phyloP scores from a whole-genome alignment of 176 grass and related monocot genomes.

The Aegilops umbellulata region DNA sequence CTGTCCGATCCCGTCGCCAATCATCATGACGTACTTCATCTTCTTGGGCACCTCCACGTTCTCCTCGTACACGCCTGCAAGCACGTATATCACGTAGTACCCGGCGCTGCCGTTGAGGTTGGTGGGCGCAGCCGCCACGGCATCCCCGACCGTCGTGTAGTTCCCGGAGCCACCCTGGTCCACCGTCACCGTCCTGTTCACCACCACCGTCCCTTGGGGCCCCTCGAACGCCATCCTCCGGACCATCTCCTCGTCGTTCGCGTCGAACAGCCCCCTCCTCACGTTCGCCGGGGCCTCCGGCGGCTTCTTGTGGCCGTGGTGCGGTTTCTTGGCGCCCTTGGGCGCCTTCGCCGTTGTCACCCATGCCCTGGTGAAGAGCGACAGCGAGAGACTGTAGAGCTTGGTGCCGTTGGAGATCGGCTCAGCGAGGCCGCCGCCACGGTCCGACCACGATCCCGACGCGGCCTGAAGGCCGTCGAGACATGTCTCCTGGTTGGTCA shows the following conservation, averaged over 20 bases:
- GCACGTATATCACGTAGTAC: slow-evolving; percentile 80
- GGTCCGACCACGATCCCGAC: slow-evolving; percentile 35
- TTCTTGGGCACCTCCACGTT: slow-evolving; percentile 66
- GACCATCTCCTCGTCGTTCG: slow-evolving; percentile 38
- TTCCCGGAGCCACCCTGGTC: slow-evolving; percentile 54
- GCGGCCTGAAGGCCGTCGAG: slow-evolving; percentile 57
- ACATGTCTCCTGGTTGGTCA: slow-evolving; percentile 93
- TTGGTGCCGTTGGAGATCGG: slow-evolving; percentile 60
- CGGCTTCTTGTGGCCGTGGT: slow-evolving; percentile 24
- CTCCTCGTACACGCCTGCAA: slow-evolving; percentile 74
- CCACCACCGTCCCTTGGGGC: slow-evolving; percentile 41
- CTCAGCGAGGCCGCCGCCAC: slow-evolving; percentile 37
- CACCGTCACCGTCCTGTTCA: slow-evolving; percentile 52
- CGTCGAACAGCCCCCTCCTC: slow-evolving; percentile 44
- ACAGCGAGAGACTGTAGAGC: slow-evolving; percentile 78
- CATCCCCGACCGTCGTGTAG: slow-evolving; percentile 57
- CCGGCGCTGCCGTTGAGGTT: slow-evolving; percentile 64
- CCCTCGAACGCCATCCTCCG: slow-evolving; percentile 32
- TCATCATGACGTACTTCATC: slow-evolving; percentile 85
- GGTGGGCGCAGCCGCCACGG: slow-evolving; percentile 55
- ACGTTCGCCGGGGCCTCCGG: background rate
- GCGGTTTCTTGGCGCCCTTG: slow-evolving; percentile 5
- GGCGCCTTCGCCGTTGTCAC: slow-evolving; percentile 37
- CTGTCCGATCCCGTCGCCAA: slow-evolving; percentile 70
- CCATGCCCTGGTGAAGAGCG: slow-evolving; percentile 87